Evolutionary conservation across 2,329 filamentous ascomycete species (phyloP).

Genomic region (Cephalotrichum gorgonifer): DNA sequence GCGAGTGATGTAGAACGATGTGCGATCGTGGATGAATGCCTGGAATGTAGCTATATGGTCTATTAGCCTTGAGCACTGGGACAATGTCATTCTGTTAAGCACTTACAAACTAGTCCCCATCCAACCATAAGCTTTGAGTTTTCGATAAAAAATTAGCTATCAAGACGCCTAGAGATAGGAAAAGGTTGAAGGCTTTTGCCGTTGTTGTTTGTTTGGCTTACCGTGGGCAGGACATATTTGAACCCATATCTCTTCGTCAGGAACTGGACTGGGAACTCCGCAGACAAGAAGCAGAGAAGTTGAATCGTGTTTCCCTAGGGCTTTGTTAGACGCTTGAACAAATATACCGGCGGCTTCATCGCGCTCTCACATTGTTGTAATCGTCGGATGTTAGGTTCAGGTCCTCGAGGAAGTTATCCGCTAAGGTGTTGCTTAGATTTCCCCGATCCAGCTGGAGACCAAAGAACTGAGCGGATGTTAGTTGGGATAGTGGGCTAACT

Average conservation of each 20-base stretch:
- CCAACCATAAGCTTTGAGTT: slow-evolving; percentile 32
- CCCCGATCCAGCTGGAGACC: slow-evolving; percentile 53
- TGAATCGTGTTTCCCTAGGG: slow-evolving; percentile 41
- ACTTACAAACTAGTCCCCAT: slow-evolving; percentile 29
- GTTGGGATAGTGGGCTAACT: not conserved
- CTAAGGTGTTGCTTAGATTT: slow-evolving; percentile 51
- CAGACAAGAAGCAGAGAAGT: slow-evolving; percentile 39
- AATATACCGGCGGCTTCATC: not conserved
- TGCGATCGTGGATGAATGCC: slow-evolving; percentile 36
- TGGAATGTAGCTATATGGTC: slow-evolving; percentile 27
- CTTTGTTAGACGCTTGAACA: slow-evolving; percentile 7
- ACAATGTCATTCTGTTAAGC: not conserved
- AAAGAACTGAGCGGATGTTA: slow-evolving; percentile 44
- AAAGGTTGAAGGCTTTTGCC: not conserved
- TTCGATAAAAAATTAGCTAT: slow-evolving; percentile 8
- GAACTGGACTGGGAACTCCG: slow-evolving; percentile 49
- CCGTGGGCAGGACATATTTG: slow-evolving; percentile 39
- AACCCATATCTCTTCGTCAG: slow-evolving; percentile 48
- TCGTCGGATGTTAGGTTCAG: slow-evolving; percentile 35
- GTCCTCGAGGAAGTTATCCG: slow-evolving; percentile 51
- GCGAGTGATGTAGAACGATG: slow-evolving; percentile 38
- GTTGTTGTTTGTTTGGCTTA: slow-evolving; percentile 3
- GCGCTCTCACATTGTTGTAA: slow-evolving; percentile 37
- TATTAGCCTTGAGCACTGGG: slow-evolving; percentile 12
- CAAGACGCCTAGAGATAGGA: too few species aligned